phyloP scores from a whole-genome alignment of 352 stramenopile genomes.

The Globisporangium cederbergense region DNA sequence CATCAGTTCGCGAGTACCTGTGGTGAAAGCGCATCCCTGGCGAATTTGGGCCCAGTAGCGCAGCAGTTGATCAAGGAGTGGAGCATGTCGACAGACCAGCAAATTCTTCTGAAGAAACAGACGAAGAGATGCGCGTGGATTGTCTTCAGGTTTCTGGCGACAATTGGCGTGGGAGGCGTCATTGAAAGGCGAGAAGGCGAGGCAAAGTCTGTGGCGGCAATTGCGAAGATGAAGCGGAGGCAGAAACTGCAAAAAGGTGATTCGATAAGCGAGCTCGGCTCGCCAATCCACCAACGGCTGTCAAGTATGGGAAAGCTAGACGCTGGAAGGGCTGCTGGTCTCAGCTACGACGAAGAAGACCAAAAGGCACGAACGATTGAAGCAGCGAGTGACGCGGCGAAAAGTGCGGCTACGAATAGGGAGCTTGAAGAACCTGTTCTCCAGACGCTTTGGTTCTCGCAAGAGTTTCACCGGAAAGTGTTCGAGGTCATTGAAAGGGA shows the following conservation, averaged over 20 bases:
- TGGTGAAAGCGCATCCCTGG: background rate
- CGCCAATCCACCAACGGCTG: constrained; percentile 18
- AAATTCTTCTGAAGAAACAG: constrained; percentile 68
- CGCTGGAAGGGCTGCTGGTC: constrained; percentile 20
- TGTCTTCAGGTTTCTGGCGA: constrained; percentile 77
- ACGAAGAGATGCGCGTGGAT: constrained; percentile 72
- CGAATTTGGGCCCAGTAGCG: background rate
- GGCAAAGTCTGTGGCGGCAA: constrained; percentile 54
- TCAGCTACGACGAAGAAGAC: constrained; percentile 57
- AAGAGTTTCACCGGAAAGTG: constrained; percentile 83
- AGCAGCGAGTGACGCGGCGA: constrained; percentile 75
- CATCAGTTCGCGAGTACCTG: background rate
- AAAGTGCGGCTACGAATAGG: constrained; percentile 66
- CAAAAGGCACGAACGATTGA: constrained; percentile 51
- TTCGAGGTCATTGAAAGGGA: constrained; percentile 86
- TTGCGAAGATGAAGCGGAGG: constrained; percentile 74
- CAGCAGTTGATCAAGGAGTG: constrained; percentile 34
- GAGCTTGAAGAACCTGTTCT: constrained; percentile 70
- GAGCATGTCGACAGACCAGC: constrained; percentile 58
- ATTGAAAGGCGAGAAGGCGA: constrained; percentile 73
- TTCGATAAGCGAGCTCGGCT: constrained; percentile 16
- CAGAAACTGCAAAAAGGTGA: constrained; percentile 47
- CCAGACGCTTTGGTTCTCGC: constrained; percentile 86
- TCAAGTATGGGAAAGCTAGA: constrained; percentile 15
- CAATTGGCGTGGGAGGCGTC: constrained; percentile 63